A percentile compares a stretch with the other conserved stretches of the same genome.
phyloP scores from a whole-genome alignment of 768 basidiomycete genomes.

The Mycena maculata region DNA sequence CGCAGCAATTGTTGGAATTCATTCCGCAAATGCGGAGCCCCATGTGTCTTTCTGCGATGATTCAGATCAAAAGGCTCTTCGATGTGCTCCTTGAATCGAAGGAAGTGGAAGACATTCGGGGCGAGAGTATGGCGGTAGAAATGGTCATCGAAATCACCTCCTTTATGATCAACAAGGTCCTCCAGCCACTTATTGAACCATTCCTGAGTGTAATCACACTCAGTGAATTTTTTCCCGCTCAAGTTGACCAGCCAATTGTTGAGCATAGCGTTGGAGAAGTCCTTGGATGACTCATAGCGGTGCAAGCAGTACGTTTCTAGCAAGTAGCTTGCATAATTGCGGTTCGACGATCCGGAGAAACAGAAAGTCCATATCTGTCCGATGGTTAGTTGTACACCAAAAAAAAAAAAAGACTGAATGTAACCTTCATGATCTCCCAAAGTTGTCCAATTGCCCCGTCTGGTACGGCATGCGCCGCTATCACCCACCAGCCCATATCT shows the following conservation, averaged over 20 bases:
- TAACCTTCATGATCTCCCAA: slow-evolving; percentile 17
- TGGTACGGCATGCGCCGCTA: neutral
- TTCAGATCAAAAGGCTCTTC: slow-evolving; percentile 7
- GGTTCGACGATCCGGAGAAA: neutral
- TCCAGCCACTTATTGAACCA: slow-evolving; percentile 32
- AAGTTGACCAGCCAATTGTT: slow-evolving; percentile 36
- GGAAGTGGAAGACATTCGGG: slow-evolving; percentile 20
- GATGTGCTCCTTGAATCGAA: slow-evolving; percentile 18
- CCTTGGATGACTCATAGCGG: slow-evolving; percentile 23
- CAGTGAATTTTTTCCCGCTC: slow-evolving; percentile 9
- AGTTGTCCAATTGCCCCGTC: neutral
- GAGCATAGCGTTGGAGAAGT: slow-evolving; percentile 27
- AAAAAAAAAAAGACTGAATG: neutral
- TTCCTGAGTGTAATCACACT: slow-evolving; percentile 19
- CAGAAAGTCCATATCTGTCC: neutral
- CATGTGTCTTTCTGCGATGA: too few species aligned
- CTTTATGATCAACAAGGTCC: slow-evolving; percentile 14
- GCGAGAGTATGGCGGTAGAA: slow-evolving; percentile 20
- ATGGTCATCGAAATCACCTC: too few species aligned
- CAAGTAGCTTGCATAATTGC: slow-evolving; percentile 14
- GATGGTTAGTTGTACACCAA: neutral
- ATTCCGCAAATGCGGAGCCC: too few species aligned
- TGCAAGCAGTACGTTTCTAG: slow-evolving; percentile 27
- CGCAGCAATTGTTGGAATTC: too few species aligned
- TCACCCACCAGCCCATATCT: too few species aligned